A percentile compares a stretch with the other conserved stretches of the same genome.
Conservation (phyloP, 2,329 filamentous ascomycete species). For the Chaetothyriales sp. region DNA sequence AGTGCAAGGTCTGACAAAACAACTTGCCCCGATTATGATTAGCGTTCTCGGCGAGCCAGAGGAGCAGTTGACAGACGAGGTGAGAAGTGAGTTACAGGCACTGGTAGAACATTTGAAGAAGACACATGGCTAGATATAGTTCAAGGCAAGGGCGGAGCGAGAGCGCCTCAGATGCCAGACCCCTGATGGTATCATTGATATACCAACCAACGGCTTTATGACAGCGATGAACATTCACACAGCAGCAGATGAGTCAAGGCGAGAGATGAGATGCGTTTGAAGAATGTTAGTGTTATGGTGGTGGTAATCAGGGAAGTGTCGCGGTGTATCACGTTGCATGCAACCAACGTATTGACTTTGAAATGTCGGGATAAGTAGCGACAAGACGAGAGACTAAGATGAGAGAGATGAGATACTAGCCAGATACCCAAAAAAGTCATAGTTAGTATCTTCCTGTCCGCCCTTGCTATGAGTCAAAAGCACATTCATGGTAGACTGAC, state of each 20-base stretch:
- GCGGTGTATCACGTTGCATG: too few relatives aligned
- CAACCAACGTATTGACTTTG: neutral
- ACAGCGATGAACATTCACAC: neutral
- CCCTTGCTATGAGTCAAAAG: too few relatives aligned
- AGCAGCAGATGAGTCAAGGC: neutral
- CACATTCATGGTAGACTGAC: too few relatives aligned
- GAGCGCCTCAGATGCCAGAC: neutral
- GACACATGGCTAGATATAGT: constrained; percentile 2
- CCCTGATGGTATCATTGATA: too few relatives aligned
- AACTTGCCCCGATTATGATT: constrained; percentile 35
- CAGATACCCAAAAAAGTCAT: too few relatives aligned
- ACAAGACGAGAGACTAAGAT: neutral
- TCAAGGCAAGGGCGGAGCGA: neutral
- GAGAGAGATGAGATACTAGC: neutral
- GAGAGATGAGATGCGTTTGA: neutral
- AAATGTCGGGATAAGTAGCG: neutral
- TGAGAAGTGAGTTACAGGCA: constrained; percentile 32
- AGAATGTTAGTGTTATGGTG: too few relatives aligned
- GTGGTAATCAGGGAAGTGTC: too few relatives aligned
- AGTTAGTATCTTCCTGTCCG: too few relatives aligned
- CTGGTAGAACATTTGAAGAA: constrained; percentile 35
- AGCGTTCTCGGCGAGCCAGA: constrained; percentile 32
- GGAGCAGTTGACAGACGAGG: constrained; percentile 36
- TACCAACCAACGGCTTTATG: neutral
- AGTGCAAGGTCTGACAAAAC: constrained; percentile 32